Base-by-base conservation (phyloP, 441 rosid species). In the Cnidoscolus chayamansa region DNA sequence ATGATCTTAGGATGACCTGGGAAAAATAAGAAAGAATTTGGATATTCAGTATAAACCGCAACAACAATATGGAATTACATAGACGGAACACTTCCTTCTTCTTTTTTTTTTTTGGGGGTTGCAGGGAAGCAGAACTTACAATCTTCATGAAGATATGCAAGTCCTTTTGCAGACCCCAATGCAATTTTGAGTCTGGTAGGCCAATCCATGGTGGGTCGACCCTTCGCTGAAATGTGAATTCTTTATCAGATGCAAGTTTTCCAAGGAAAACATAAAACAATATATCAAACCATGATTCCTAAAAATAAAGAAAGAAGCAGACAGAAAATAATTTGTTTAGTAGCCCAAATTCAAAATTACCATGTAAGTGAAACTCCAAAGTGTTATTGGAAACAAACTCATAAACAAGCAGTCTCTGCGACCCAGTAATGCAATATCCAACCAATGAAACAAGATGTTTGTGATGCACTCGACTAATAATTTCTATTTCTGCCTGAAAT, bases 111-210 rank as follows among this genome's bases (percentile, higher is more conserved):
- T 17, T 45, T 37, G 35, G 53, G 43, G 15, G 50, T 51, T 48
- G 15, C 45, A 56, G 51, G 37, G 55, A 4, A 66, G 15, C 31
- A 48, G 10, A 65, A 81, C 89, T 80, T 80, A 95, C 99, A 95
- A 83, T 95, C 98, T 85, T 95, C 99, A 78, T 95, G 99, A 74
- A 95, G 94, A 81, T 95, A 95, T 6, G 98, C 96, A 65, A 95
- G 89, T 73, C 99, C 99, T 82, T 90, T 95, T 1, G 98, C 98
- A 80, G 99, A 88, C 17, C 99, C 99, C 81, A 93, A 76, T 40
- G 99, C 98, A 82, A 95, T 91, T 82, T 69, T 93, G 72, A 91
- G 78, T 73, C 99, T 86, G 3, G 90, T 83, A 5, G 84, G 73
- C 95, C 96, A 95, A 67, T 90, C 95, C 98, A 95, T 90, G 6